Conservation (phyloP, 352 stramenopile species). For the Peronospora belbahrii region DNA sequence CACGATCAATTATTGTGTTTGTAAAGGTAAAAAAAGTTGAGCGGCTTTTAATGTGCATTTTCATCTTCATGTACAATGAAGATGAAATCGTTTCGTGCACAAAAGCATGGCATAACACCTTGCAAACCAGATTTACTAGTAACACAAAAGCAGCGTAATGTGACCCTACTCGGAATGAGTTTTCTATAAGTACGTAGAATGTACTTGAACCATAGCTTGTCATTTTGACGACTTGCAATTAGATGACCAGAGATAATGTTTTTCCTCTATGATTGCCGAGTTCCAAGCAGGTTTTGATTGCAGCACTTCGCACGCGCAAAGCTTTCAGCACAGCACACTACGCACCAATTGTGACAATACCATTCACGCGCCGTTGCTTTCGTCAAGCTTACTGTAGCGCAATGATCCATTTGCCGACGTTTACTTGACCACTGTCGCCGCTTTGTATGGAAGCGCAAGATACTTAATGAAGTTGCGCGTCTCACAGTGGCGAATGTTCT, state of each 20-base stretch:
- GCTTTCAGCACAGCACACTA: neutral
- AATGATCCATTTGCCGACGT: neutral
- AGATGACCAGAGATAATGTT: neutral
- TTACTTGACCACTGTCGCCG: conserved; percentile 30
- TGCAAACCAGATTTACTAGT: neutral
- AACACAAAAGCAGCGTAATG: neutral
- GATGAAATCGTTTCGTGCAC: neutral
- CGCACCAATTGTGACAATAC: neutral
- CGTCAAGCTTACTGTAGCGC: neutral
- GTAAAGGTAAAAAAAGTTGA: too few species aligned
- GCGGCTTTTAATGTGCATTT: too few species aligned
- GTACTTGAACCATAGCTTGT: too few species aligned
- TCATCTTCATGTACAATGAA: too few species aligned
- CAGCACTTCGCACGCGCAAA: neutral
- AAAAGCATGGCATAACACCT: conserved; percentile 1
- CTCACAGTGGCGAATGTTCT: conserved; percentile 68
- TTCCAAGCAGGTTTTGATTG: neutral
- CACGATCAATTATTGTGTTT: neutral
- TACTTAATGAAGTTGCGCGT: conserved; percentile 84
- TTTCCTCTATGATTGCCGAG: neutral
- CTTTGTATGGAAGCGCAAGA: conserved; percentile 69
- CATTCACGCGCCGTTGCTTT: conserved; percentile 1
- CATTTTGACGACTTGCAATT: neutral
- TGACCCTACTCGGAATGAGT: too few species aligned
- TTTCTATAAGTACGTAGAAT: too few species aligned